Evolutionary conservation across 768 basidiomycete species (phyloP).

Genomic region (Serendipita sp.): DNA sequence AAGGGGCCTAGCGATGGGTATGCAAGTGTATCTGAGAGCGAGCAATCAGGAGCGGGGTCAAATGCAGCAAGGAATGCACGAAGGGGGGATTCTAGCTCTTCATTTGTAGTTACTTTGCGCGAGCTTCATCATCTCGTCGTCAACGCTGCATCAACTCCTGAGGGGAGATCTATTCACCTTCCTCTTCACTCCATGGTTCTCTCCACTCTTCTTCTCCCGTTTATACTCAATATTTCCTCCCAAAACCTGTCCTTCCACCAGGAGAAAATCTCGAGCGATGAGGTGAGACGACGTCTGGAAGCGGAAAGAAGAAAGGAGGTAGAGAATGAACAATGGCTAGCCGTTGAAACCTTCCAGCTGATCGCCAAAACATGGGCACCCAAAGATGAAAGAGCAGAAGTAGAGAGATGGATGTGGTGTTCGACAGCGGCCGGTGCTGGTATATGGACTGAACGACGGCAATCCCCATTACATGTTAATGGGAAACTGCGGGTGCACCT

Average conservation of each 20-base stretch:
- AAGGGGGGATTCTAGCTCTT: background rate
- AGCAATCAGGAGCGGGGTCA: background rate
- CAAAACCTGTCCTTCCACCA: background rate
- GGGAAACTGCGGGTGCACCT: slow-evolving; percentile 27
- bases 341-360: slow-evolving; percentile 36
- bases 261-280: background rate
- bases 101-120: background rate
- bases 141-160: background rate
- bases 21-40: background rate
- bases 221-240: background rate
- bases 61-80: background rate
- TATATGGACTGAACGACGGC: slow-evolving; percentile 22
- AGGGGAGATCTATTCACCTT: background rate
- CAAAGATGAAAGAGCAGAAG: slow-evolving; percentile 22
- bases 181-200: background rate
- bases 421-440: slow-evolving; percentile 38
- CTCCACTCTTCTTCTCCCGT: background rate
- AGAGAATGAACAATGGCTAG: slow-evolving; percentile 37
- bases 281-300: background rate
- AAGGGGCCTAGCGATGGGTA: background rate
- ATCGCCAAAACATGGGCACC: slow-evolving; percentile 35
- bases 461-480: slow-evolving; percentile 20
- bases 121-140: background rate
- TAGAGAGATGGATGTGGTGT: slow-evolving; percentile 57
- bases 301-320: slow-evolving; percentile 8